These are phyloP conservation scores for Rhodomyrtus psidioides DNA, from an alignment of 441 rosid species.

Conservation along the genomic window DNA sequence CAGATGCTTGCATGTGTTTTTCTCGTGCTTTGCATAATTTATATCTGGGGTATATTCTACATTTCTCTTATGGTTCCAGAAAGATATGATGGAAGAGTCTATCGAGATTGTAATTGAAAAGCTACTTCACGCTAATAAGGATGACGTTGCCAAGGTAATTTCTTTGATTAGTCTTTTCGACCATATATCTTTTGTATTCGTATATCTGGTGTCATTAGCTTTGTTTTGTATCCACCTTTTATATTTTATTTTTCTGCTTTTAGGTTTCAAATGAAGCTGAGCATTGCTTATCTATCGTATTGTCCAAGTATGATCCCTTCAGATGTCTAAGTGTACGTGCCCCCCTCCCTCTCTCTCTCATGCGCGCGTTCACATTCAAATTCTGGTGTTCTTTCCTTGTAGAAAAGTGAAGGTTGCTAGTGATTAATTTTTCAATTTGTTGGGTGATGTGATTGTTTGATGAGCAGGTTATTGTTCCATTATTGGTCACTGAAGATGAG, in stretches of 20 bases:
- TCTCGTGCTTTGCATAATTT: background rate
- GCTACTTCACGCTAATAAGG: background rate
- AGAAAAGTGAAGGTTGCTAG: background rate
- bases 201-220: background rate
- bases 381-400: background rate
- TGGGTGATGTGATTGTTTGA: conserved; percentile 10
- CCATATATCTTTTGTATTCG: background rate
- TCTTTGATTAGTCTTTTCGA: background rate
- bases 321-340: conserved; percentile 88
- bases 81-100: background rate
- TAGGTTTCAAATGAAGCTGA: conserved; percentile 90
- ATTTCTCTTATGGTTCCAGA: background rate
- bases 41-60: background rate
- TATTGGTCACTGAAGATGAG: conserved; percentile 9
- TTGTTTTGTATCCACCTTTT: conserved; percentile 8
- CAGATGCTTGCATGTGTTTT: background rate
- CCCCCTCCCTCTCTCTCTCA: conserved; percentile 4
- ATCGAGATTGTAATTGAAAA: background rate
- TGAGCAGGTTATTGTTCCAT: conserved; percentile 58
- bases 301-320: conserved; percentile 85
- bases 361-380: no score
- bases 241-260: conserved; percentile 1
- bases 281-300: conserved; percentile 65
- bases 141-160: conserved; percentile 49
- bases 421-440: background rate